These are phyloP conservation scores for Magnusiomyces tetraspermus DNA, from an alignment of 1,139 yeast genomes.

Conservation along the genomic window DNA sequence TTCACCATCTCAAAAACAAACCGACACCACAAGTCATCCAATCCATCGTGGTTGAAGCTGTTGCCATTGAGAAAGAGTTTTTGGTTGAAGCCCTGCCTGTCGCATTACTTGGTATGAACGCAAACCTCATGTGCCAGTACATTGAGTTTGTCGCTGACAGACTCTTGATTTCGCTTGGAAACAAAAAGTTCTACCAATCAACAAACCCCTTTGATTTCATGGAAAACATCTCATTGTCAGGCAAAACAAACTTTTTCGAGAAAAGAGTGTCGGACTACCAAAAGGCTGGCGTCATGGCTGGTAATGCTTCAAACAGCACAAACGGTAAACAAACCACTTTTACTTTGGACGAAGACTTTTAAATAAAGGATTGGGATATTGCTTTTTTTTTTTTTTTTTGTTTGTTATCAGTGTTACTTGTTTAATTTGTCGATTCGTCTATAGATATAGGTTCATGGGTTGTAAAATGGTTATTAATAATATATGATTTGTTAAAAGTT, in stretches of 20 bases:
- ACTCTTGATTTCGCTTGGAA: constrained; percentile 79
- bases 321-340: constrained; percentile 39
- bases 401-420: not conserved
- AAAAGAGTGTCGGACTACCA: constrained; percentile 98
- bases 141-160: constrained; percentile 97
- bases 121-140: constrained; percentile 88
- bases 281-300: constrained; percentile 96
- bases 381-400: not conserved
- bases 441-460: too few relatives aligned
- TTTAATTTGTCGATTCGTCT: too few relatives aligned
- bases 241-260: constrained; percentile 98
- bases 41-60: constrained; percentile 90
- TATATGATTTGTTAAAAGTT: not conserved
- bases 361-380: too few relatives aligned
- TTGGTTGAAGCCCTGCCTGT: constrained; percentile 91
- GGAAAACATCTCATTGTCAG: constrained; percentile 96
- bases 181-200: constrained; percentile 76
- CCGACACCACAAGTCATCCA: constrained; percentile 72
- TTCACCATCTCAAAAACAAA: constrained; percentile 84
- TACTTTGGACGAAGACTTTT: constrained; percentile 39
- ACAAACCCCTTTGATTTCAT: constrained; percentile 95
- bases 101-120: constrained; percentile 87
- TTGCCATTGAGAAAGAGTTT: constrained; percentile 84
- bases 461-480: not conserved
- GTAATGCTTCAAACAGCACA: constrained; percentile 25